Evolutionary conservation across 148 eudicot genomes (phyloP), one percentile per base, ranked within the genome.

Genomic region (Rhododendron simsii): DNA sequence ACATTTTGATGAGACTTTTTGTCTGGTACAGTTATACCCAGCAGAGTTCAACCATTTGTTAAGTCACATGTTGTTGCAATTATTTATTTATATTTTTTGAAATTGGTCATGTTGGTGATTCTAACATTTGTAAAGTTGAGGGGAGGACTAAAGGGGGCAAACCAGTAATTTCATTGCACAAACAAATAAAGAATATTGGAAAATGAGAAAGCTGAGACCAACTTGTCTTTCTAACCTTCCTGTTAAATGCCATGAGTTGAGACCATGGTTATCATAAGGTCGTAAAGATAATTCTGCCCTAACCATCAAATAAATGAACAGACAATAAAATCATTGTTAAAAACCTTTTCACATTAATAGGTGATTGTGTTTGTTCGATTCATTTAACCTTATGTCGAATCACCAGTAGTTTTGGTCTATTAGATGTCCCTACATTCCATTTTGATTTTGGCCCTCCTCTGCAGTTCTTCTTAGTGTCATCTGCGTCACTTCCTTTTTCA

Each of bases 61-160:
- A 59, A 59, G 65, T 59, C 6, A 16, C 63, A 16, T 57, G 63
- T 18, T 57, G 63, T 57, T 57, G 63, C 63, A 57, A 41, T 57
- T 57, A 57, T 18, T 57, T 4, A 57, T 18, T 18, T 57, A 0
- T 57, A 53, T 57, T 16, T 16, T 57, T 57, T 57, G 63, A 18
- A 18, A 57, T 57, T 61, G 37, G 35, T 57, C 73, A 59, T 55
- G 47, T 26, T 55, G 20, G 61, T 82, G 35, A 5, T 41, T 28
- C 59, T 14, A 69, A 69, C 21, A 65, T 69, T 44, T 65, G 6
- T 16, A 33, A 51, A 80, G 21, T 35, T 81, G 69, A 63, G 45
- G 21, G 35, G 3, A 75, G 45, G 47, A 81, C 69, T 18, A 6
- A 7, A 28, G 7, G 83, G 87, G 87, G 85, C 91, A 87, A 83